Conservation (phyloP, 2,329 filamentous ascomycete genomes). For the Calycina marina region DNA sequence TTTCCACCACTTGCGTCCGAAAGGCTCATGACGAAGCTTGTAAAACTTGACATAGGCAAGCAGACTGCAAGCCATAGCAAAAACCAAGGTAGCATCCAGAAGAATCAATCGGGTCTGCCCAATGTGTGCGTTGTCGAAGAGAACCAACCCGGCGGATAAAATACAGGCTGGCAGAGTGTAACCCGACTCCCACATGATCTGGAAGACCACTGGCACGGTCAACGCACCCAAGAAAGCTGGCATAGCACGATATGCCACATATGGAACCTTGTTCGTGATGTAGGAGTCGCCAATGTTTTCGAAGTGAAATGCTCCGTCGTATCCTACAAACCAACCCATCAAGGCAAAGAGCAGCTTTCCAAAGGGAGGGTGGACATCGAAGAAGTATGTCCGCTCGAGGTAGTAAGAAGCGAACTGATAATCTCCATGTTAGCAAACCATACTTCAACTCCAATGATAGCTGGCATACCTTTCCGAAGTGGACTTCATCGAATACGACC, state of each 20-base stretch:
- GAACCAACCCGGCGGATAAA: constrained; percentile 68
- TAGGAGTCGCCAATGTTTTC: constrained; percentile 99
- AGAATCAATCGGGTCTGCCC: constrained; percentile 92
- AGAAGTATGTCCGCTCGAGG: constrained; percentile 95
- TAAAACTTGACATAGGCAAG: constrained; percentile 96
- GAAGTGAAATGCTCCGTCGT: constrained; percentile 93
- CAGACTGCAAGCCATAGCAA: constrained; percentile 92
- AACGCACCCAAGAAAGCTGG: constrained; percentile 83
- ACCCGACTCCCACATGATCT: constrained; percentile 99
- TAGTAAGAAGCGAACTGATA: constrained; percentile 64
- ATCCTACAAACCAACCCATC: constrained; percentile 94
- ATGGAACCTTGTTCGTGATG: constrained; percentile 91
- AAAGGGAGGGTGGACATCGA: constrained; percentile 97
- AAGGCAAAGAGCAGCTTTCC: constrained; percentile 96
- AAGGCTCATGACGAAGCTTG: constrained; percentile 79
- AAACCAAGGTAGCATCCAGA: constrained; percentile 82
- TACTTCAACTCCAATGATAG: not conserved
- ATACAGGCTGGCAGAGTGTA: constrained; percentile 91
- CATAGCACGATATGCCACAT: constrained; percentile 88
- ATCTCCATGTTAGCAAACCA: constrained; percentile 5
- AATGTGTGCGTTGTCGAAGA: constrained; percentile 96
- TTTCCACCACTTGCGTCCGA: constrained; percentile 98
- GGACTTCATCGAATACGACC: constrained; percentile 97
- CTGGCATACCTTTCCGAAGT: constrained; percentile 84
- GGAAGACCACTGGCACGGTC: constrained; percentile 83